Base-by-base conservation (phyloP, 352 stramenopile species). In the Pseudoperonospora humuli region DNA sequence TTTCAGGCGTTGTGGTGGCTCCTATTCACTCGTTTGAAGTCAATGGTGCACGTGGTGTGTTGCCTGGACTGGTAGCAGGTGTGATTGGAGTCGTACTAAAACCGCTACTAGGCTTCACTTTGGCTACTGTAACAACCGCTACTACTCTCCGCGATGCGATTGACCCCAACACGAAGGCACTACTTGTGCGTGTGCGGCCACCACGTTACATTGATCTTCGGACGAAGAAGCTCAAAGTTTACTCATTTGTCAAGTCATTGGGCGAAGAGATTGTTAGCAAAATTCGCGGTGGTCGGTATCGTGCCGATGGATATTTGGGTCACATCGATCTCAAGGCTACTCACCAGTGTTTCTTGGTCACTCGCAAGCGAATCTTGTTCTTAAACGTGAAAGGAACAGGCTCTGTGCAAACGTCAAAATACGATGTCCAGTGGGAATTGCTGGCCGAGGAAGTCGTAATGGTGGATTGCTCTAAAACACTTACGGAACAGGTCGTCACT, bases 191-290 rank as follows among this genome's bases (percentile, higher is more conserved):
- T 24, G 70, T 73, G 25, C 77, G 82, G 6, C 82, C 82, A 5
- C 82, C 82, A 26, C 77, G 82, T 3, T 71, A 88, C 50, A 91
- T 94, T 41, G 73, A 92, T 44, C 29, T 84, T 15, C 75, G 78
- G n/a, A 91, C 79, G 11, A 72, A 84, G 31, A 45, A 67, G 7
- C 62, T 94, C 4, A 94, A 88, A 35, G 67, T 85, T 2, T 94
- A 90, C 39, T 94, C 82, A 26, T 94, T 91, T 40, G 72, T 94
- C 18, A 77, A 94, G 41, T 86, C 82, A 1, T 67, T 88, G n/a
- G 82, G 82, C 1, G 82, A 94, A 57, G 82, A 94, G 42, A 80
- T 94, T 38, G 77, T 92, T 25, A 64, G 75, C 32, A 89, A 86
- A 37, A 67, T 94, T 5, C 72, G 73, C 8, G 79, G 77, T 33